These are phyloP conservation scores for Rubroshorea leprosula DNA, from an alignment of 345 rosid species.

Conservation along the genomic window DNA sequence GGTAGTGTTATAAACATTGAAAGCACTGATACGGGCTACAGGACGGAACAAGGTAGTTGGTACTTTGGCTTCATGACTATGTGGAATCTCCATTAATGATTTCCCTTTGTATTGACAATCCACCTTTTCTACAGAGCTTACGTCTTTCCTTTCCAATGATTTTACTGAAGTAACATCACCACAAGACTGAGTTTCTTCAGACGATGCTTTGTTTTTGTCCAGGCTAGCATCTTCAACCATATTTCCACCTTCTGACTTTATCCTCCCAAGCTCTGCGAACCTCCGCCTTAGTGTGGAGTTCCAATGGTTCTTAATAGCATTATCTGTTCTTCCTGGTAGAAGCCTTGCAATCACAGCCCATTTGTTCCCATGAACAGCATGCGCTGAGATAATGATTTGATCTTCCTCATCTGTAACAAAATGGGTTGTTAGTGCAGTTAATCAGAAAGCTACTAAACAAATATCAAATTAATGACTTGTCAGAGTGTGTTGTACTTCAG, in stretches of 20 bases:
- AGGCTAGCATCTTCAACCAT: constrained; percentile 34
- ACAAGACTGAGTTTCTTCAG: constrained; percentile 73
- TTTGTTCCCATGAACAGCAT: constrained; percentile 75
- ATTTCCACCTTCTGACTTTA: constrained; percentile 26
- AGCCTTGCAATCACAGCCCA: constrained; percentile 81
- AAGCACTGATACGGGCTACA: constrained; percentile 61
- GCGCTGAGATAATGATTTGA: constrained; percentile 53
- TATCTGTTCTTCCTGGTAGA: constrained; percentile 84
- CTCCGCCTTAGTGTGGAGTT: constrained; percentile 71
- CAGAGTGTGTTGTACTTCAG: background rate
- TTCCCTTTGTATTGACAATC: constrained; percentile 38
- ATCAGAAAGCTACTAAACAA: constrained; percentile 10
- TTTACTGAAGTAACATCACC: constrained; percentile 50
- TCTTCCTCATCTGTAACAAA: constrained; percentile 65
- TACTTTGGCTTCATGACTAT: constrained; percentile 33
- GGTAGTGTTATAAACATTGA: constrained; percentile 31
- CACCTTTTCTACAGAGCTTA: constrained; percentile 36
- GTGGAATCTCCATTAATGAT: constrained; percentile 21
- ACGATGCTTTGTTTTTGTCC: constrained; percentile 52
- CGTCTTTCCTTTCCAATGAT: constrained; percentile 53
- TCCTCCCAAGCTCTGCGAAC: constrained; percentile 29
- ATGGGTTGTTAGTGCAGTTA: constrained; percentile 6
- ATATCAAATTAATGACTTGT: background rate
- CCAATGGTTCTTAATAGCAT: constrained; percentile 89
- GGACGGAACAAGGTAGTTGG: constrained; percentile 63